A percentile compares a stretch with the other conserved stretches of the same genome.
Conservation (phyloP, 2,329 filamentous ascomycete species). For the Leptodontidium sp. region DNA sequence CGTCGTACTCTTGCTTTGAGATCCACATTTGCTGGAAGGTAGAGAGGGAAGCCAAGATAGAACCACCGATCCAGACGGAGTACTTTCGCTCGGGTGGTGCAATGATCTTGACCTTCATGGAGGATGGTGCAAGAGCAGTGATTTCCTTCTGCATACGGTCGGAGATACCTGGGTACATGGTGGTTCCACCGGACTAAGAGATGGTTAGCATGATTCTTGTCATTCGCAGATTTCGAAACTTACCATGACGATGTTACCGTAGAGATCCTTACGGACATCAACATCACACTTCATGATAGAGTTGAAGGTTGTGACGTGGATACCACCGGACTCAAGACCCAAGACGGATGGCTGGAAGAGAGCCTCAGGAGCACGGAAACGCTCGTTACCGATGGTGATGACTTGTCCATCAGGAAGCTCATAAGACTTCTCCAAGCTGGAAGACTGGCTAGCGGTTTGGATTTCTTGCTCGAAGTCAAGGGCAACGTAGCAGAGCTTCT, state of each 20-base stretch:
- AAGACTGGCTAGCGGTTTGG: constrained; percentile 99
- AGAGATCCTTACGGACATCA: constrained; percentile 99
- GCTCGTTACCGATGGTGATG: constrained; percentile 99
- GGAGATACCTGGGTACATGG: constrained; percentile 99
- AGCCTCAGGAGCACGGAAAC: constrained; percentile 99
- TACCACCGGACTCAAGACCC: constrained; percentile 97
- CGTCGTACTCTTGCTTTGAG: constrained; percentile 99
- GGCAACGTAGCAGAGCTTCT: constrained; percentile 99
- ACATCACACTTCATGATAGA: constrained; percentile 99
- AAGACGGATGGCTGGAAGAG: constrained; percentile 99
- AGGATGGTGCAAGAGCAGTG: constrained; percentile 97
- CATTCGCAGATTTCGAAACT: constrained; percentile 50
- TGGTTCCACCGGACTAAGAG: constrained; percentile 95
- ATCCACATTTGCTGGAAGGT: constrained; percentile 99
- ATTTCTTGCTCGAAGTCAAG: constrained; percentile 99
- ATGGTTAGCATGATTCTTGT: constrained; percentile 32
- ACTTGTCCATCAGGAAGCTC: constrained; percentile 99
- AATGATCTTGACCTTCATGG: constrained; percentile 99
- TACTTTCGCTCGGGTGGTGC: constrained; percentile 99
- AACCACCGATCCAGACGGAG: constrained; percentile 99
- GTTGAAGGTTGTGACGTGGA: constrained; percentile 99
- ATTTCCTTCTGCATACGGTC: constrained; percentile 99
- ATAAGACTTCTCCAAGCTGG: constrained; percentile 99
- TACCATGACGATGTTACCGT: constrained; percentile 99
- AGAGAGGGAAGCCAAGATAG: constrained; percentile 97